Evolutionary conservation across 1,139 yeast species (phyloP), one percentile per base, ranked within the genome.

Genomic region (Pneumocystis jirovecii): DNA sequence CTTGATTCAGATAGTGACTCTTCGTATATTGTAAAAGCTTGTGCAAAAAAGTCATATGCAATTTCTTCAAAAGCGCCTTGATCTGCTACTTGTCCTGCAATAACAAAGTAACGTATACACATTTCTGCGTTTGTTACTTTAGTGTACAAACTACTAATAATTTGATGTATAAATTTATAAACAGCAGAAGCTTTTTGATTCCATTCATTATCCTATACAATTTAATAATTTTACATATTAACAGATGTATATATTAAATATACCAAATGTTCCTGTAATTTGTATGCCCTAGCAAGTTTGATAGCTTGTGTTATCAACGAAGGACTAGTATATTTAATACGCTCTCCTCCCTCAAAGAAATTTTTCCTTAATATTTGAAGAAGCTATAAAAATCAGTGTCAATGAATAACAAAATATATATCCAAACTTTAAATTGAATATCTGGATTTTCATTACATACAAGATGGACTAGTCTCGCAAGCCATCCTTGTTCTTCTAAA

Each of bases 21-120:
- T 74, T 93, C 98, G 74, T 89, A 93, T 1, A 89, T 82, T 1
- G 91, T 82, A 74, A 90, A 89, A 3, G 95, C 86, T 74, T 90
- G 96, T 40, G 88, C 91, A 75, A 87, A 89, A 71, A 89, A 85
- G 75, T 93, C 98, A 75, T 88, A 89, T n/a, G 93, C 80, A 56
- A 89, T 83, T 66, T 84, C 88, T 64, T 81, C 82, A 17, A 81
- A 72, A 3, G 76, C 78, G 56, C 87, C 79, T 73, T 87, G 95
- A 74, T 93, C 96, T 0, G 97, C 93, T 2, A 88, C 76, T 68
- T 74, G 81, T 72, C 78, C 85, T 72, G 73, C 82, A 67, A 70
- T 76, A 64, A 75, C 78, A 76, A 72, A 84, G 62, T 81, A 74
- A 67, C 81, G 78, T 68, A 81, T 76, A 3, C 82, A 82, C 67